Evolutionary conservation across 768 basidiomycete genomes (phyloP).

Genomic region (Podaxis mareebaensis): DNA sequence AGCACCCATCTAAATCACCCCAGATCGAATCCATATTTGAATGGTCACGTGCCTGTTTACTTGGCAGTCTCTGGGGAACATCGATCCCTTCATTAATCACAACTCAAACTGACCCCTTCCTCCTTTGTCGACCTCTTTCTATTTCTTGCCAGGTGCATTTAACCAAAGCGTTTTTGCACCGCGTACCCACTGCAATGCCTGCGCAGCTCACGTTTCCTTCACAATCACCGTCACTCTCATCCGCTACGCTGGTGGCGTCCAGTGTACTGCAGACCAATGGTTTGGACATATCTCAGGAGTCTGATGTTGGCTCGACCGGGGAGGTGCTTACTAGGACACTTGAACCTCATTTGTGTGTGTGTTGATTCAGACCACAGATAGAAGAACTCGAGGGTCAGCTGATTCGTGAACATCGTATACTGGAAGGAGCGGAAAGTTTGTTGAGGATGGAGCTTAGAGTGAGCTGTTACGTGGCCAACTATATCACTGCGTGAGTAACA

Average conservation of each 20-base stretch:
- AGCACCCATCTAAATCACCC: too few species aligned
- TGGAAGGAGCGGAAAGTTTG: constrained; percentile 90
- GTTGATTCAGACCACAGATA: constrained; percentile 42
- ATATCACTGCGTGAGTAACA: constrained; percentile 12
- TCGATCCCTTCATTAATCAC: constrained; percentile 4
- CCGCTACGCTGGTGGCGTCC: constrained; percentile 1
- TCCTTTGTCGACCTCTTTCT: background rate
- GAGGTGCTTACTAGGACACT: constrained; percentile 2
- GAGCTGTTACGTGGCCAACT: constrained; percentile 19
- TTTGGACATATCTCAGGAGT: background rate
- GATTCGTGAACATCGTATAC: constrained; percentile 77
- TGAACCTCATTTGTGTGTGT: background rate
- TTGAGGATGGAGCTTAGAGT: constrained; percentile 67
- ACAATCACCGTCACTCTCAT: constrained; percentile 1
- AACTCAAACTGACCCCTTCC: background rate
- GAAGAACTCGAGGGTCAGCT: constrained; percentile 67
- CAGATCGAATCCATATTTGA: too few species aligned
- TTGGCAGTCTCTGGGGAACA: background rate
- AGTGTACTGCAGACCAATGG: constrained; percentile 8
- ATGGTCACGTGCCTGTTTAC: background rate
- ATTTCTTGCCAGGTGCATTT: background rate
- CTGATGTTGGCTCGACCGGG: background rate
- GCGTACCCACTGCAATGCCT: background rate
- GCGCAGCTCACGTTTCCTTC: constrained; percentile 12
- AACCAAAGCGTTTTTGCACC: background rate